Evolutionary conservation across 495 filamentous ascomycete genomes (phyloP).

Genomic region (Penicillium soppii): DNA sequence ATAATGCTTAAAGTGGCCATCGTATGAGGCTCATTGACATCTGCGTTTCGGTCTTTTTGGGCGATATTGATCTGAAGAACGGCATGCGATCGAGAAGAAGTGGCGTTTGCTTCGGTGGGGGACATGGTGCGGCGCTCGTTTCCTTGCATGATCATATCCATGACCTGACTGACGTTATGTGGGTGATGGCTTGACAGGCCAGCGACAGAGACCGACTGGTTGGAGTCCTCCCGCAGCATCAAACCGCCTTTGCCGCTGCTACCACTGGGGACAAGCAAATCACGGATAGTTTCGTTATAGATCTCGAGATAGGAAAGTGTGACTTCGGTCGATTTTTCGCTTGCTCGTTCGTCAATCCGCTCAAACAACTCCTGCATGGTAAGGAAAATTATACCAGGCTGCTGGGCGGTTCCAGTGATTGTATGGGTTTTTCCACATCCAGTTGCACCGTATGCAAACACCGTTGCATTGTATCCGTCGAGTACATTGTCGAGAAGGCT

Average conservation of each 20-base stretch:
- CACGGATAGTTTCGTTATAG: conserved; percentile 98
- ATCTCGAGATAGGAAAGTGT: conserved; percentile 97
- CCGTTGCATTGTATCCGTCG: conserved; percentile 97
- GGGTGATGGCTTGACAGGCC: conserved; percentile 92
- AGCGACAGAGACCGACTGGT: conserved; percentile 89
- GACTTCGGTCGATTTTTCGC: conserved; percentile 85
- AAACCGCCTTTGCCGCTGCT: conserved; percentile 83
- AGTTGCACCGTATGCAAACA: conserved; percentile 97
- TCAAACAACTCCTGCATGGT: conserved; percentile 99
- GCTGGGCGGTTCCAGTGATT: conserved; percentile 89
- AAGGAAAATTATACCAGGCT: conserved; percentile 96
- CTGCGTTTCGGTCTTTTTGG: conserved; percentile 90
- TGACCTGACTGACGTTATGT: conserved; percentile 86
- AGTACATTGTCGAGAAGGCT: conserved; percentile 88
- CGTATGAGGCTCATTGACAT: conserved; percentile 90
- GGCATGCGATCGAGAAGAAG: conserved; percentile 96
- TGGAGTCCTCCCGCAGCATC: conserved; percentile 92
- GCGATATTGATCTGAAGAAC: conserved; percentile 97
- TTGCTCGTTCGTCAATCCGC: conserved; percentile 78
- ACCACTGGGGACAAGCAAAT: conserved; percentile 82
- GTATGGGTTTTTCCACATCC: conserved; percentile 99
- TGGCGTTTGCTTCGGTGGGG: conserved; percentile 95
- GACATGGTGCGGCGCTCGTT: conserved; percentile 96
- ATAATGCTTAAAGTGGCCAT: conserved; percentile 99
- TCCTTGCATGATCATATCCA: conserved; percentile 97